phyloP scores from a whole-genome alignment of 1,284 basidiomycete species.

The Malassezia vespertilionis region DNA sequence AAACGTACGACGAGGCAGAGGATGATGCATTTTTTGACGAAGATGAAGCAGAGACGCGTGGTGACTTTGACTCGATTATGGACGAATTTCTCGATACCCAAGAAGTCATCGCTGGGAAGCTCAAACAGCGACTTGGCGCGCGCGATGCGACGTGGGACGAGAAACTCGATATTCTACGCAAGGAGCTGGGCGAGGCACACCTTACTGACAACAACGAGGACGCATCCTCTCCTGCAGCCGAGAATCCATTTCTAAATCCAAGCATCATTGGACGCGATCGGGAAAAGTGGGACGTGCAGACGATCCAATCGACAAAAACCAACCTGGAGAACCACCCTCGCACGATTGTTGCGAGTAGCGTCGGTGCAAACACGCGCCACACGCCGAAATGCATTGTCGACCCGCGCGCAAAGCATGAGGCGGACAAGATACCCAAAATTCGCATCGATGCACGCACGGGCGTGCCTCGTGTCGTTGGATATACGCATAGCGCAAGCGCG shows the following conservation, averaged over 20 bases:
- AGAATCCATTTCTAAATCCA: conserved; percentile 20
- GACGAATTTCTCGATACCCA: conserved; percentile 88
- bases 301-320: conserved; percentile 41
- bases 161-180: conserved; percentile 55
- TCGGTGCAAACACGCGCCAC: conserved; percentile 16
- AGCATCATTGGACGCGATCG: conserved; percentile 22
- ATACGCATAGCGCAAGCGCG: conserved; percentile 21
- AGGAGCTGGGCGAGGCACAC: conserved; percentile 31
- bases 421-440: conserved; percentile 32
- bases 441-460: conserved; percentile 38
- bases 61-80: conserved; percentile 82
- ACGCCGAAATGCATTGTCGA: background rate
- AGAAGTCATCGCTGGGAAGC: conserved; percentile 73
- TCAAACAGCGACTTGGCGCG: conserved; percentile 54
- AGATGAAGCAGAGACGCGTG: conserved; percentile 59
- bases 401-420: conserved; percentile 3
- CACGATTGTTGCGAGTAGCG: conserved; percentile 29
- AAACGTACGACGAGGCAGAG: conserved; percentile 54
- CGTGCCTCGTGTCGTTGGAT: conserved; percentile 34
- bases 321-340: conserved; percentile 45
- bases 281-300: conserved; percentile 46
- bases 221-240: conserved; percentile 57
- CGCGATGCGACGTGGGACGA: conserved; percentile 51
- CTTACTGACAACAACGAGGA: conserved; percentile 65
- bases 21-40: conserved; percentile 56